Percentiles rank a stretch among this genome's conserved stretches.
Evolutionary conservation across 805 yeast species (phyloP).

Genomic region (Candida endomychidarum): DNA sequence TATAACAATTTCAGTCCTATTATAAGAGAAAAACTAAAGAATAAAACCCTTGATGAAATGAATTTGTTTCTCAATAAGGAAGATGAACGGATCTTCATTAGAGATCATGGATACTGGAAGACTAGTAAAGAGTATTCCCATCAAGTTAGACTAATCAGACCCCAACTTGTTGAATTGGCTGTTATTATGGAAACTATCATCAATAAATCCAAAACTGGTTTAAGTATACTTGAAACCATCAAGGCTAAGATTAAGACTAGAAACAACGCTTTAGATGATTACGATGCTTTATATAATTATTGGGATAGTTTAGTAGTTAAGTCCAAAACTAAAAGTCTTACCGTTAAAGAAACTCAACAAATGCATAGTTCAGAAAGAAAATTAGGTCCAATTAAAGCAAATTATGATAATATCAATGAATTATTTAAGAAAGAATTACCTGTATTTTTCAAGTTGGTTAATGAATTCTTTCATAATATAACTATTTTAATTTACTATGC

Average conservation of each 20-base stretch:
- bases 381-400: slow-evolving; percentile 20
- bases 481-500: slow-evolving; percentile 28
- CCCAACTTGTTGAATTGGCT: background rate
- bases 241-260: slow-evolving; percentile 9
- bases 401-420: slow-evolving; percentile 37
- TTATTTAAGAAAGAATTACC: slow-evolving; percentile 50
- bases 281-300: slow-evolving; percentile 32
- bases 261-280: slow-evolving; percentile 35
- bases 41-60: background rate
- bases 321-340: slow-evolving; percentile 35
- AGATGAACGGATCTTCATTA: background rate
- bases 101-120: slow-evolving; percentile 10
- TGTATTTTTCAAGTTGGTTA: slow-evolving; percentile 33
- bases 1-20: slow-evolving; percentile 16
- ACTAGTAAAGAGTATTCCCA: slow-evolving; percentile 1
- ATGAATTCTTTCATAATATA: slow-evolving; percentile 23
- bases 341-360: slow-evolving; percentile 29
- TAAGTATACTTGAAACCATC: slow-evolving; percentile 9
- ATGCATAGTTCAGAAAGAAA: slow-evolving; percentile 26
- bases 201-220: slow-evolving; percentile 5
- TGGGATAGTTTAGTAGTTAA: slow-evolving; percentile 30
- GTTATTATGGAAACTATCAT: background rate
- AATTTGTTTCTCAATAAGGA: slow-evolving; percentile 1
- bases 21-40: slow-evolving; percentile 11
- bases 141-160: background rate